Base-by-base conservation (phyloP, 1,284 basidiomycete species). In the Agroathelia rolfsii region DNA sequence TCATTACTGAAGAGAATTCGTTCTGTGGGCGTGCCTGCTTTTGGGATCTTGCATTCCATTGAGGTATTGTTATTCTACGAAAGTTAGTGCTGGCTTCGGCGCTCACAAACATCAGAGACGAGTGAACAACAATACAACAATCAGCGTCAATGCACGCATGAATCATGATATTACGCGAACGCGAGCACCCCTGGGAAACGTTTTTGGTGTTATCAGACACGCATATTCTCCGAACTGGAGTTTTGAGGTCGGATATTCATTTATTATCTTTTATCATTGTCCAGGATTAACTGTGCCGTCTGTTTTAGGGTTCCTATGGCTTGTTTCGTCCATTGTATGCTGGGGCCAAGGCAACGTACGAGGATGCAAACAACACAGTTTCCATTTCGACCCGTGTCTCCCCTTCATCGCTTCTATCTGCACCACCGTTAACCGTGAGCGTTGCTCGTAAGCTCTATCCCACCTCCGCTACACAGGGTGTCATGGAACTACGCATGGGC, bases 141-240 rank as follows among this genome's bases (percentile, higher is more conserved):
- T 63, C n/a, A 43, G 48, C 16, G 43, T 64, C 18, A 46, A 49
- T 31, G 53, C 53, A 19, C 46, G 51, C 30, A 46, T 58, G 33
- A 46, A 50, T 32, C 41, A 50, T 9, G 44, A 51, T n/a, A n/a
- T n/a, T n/a, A n/a, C n/a, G n/a, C 37, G 39, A 48, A 27, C 44
- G 40, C 17, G 48, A 39, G 26, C 34, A 32, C 34, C 30, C 42
- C 11, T 38, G 43, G 66, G 64, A 11, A 66, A 64, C 35, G 49
- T 80, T 36, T 48, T 69, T 26, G 76, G 73, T 27, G 75, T 75
- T 4, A 43, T 83, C 30, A 68, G 69, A 37, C 73, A 81, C 44
- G 77, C 78, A 39, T 69, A 71, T 49, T 72, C 69, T 14, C 72
- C 73, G 9, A 61, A 66, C 22, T 50, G 80, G 32, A 49, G 53